Conservation (phyloP, 2,329 filamentous ascomycete genomes). For the Cyclaneusma minus region DNA sequence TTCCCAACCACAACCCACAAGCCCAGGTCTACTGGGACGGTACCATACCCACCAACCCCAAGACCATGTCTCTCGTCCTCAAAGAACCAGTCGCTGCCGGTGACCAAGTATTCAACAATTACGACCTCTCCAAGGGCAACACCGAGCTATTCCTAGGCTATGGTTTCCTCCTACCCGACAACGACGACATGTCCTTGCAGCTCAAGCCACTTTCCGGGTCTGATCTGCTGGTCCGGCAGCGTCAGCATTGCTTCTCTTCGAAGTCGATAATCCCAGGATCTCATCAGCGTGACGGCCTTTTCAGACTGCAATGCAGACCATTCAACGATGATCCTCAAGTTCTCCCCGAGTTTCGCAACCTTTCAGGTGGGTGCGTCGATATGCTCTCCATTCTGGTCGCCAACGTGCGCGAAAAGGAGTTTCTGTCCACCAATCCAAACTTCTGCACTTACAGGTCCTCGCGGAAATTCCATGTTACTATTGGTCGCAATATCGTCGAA, state of each 20-base stretch:
- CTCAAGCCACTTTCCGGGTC: constrained; percentile 1
- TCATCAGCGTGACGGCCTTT: constrained; percentile 3
- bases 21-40: constrained; percentile 39
- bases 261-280: not conserved
- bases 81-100: constrained; percentile 30
- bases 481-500: too few relatives aligned
- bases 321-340: not conserved
- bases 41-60: constrained; percentile 23
- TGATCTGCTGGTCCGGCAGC: constrained; percentile 1
- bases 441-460: too few relatives aligned
- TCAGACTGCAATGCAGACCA: not conserved
- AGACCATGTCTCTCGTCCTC: constrained; percentile 27
- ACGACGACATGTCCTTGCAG: constrained; percentile 9
- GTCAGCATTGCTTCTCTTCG: constrained; percentile 1
- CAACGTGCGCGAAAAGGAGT: constrained; percentile 9
- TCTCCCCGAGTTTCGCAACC: constrained; percentile 4
- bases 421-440: constrained; percentile 5
- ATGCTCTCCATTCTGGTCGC: constrained; percentile 13
- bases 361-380: constrained; percentile 14
- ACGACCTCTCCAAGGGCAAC: constrained; percentile 57
- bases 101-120: constrained; percentile 50
- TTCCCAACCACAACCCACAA: constrained; percentile 54
- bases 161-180: constrained; percentile 39
- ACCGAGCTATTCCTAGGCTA: constrained; percentile 52
- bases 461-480: too few relatives aligned